These are phyloP conservation scores for Trypanosoma cruzi DNA, from an alignment of 208 protist genomes.

Conservation along the genomic window DNA sequence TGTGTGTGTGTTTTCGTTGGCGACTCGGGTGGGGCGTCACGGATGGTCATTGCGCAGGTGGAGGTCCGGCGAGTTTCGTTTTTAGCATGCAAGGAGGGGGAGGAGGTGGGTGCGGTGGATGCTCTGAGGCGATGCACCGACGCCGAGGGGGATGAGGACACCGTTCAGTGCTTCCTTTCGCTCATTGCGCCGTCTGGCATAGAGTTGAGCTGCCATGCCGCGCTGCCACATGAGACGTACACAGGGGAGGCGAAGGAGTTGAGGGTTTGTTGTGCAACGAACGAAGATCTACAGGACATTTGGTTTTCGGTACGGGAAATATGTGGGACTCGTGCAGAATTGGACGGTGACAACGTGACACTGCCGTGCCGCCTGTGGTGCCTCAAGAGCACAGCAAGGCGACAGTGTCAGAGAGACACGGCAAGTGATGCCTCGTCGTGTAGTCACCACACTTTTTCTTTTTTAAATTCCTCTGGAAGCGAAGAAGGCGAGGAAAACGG, in stretches of 20 bases:
- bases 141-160: background rate
- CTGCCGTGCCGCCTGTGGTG: background rate
- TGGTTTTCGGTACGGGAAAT: conserved; percentile 9
- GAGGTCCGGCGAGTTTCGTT: conserved; percentile 9
- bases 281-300: conserved; percentile 7
- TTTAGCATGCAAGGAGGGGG: background rate
- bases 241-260: background rate
- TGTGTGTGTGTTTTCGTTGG: background rate
- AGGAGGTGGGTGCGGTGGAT: background rate
- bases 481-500: no score
- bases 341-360: background rate
- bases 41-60: conserved; percentile 9
- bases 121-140: background rate
- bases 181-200: conserved; percentile 1
- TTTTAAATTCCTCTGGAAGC: background rate
- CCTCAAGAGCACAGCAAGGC: background rate
- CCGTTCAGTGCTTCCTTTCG: background rate
- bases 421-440: background rate
- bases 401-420: no score
- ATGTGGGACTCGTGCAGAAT: background rate
- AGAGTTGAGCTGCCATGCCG: background rate
- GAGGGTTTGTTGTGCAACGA: background rate
- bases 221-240: background rate
- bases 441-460: background rate
- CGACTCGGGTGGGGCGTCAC: background rate